phyloP scores from a whole-genome alignment of 345 rosid species.

The Eucalyptus melliodora region DNA sequence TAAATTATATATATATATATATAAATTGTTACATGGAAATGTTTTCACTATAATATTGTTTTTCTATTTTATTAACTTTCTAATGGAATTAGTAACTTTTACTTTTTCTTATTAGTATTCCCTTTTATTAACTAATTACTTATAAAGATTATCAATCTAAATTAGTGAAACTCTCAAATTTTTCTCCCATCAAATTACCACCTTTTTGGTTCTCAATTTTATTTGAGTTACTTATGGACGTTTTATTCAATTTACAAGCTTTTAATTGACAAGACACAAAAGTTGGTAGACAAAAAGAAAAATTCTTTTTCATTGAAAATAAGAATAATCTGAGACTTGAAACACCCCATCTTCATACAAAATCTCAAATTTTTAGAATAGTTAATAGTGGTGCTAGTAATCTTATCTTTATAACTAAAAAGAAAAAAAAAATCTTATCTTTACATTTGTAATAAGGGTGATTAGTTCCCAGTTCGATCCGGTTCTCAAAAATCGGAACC shows the following conservation, averaged over 20 bases:
- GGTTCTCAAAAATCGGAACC: accelerated
- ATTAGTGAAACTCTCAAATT: not conserved
- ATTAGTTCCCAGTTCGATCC: accelerated
- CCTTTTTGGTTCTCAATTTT: not conserved
- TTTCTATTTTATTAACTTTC: not conserved
- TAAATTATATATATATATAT: no score
- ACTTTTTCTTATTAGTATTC: not conserved
- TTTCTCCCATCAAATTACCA: not conserved
- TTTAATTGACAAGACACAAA: not conserved
- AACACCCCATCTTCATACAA: not conserved
- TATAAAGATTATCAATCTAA: not conserved
- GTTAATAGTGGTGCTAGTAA: no score
- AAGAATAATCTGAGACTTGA: not conserved
- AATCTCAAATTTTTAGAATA: no score
- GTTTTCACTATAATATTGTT: no score
- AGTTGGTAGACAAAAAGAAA: not conserved
- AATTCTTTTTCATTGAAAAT: accelerated
- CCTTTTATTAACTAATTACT: not conserved
- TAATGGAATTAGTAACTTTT: not conserved
- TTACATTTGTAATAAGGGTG: no score
- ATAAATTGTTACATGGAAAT: no score
- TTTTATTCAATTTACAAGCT: not conserved
- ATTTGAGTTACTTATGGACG: not conserved
- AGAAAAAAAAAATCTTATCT: no score
- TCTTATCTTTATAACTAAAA: no score